Base-by-base conservation (phyloP, 495 filamentous ascomycete species). In the Podospora pseudopauciseta region DNA sequence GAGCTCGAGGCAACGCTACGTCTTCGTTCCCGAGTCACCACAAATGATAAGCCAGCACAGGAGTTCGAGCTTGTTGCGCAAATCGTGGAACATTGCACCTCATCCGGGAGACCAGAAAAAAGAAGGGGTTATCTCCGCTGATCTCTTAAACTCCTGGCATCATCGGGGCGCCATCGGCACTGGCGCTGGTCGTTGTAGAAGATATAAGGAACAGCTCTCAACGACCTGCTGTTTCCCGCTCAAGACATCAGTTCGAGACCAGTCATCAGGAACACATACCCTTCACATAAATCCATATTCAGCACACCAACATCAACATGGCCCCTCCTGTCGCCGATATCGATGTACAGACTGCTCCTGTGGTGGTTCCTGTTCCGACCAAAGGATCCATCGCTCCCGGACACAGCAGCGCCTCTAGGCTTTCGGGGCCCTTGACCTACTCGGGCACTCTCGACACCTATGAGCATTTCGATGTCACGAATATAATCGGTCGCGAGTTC, bases 381-480 rank as follows among this genome's bases (percentile, higher is more conserved):
- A 92, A 92, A 80, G 39, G 5, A 49, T 49, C 15, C 39, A 85
- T 86, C 28, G 9, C 68, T 23, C 16, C 26, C n/a, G 26, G 32
- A 15, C 66, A 66, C 34, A 90, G 88, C 53, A 89, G 86, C 65
- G 91, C 92, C 72, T 94, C 91, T 71, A 84, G 92, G 26, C 93
- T 92, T 6, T 91, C 90, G 72, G 90, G 89, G 11, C 89, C 91
- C 20, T 79, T 94, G 59, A 91, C 91, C 78, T 94, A 94, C 80
- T 93, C 79, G 1, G 87, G 87, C 26, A 77, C 77, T 1, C 77
- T 91, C 0, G 85, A 91, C 55, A 70, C 79, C 1, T 89, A 84
- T 68, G 80, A 90, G 62, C 83, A 82, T 2, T 87, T 89, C 63
- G 89, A 91, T 60, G 79, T 88, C 0, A 92, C 90, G 2, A 85